Evolutionary conservation across 192 early-diverging fungal genomes (phyloP), one percentile per base, ranked within the genome.

Genomic region (Coemansia sp.): DNA sequence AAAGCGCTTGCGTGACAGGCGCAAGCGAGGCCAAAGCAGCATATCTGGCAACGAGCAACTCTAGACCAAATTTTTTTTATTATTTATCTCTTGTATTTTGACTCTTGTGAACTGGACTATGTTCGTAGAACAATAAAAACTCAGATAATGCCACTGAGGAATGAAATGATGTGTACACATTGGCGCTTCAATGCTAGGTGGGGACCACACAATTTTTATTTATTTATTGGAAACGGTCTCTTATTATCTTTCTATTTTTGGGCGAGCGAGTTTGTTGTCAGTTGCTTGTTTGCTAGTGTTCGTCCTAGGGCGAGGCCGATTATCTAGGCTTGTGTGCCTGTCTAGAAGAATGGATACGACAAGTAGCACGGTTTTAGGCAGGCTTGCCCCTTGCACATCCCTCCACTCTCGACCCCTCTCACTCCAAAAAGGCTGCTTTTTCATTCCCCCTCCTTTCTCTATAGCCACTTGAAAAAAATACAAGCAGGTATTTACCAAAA

Each of bases 1-100:
- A 67, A 74, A 69, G 27, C 80, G 70, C 59, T 51, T 78, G 52
- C 70, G 67, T 13, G 75, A 71, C 44, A 72, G 54, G 59, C 74
- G 74, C 66, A 68, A 55, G 40, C 36, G 57, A 60, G 31, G 57
- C 57, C 57, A 60, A 16, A 71, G 49, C 62, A 64, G 69, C 69
- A 40, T 62, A 55, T 22, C 59, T 63, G 34, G 68, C 43, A 34
- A n/a, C 55, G 16, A 27, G 1, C 47, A 51, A 20, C 47, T 5
- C n/a, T 60, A 60, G 57, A 60, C 52, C 31, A 5, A 24, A 54
- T 52, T 57, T 8, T 29, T 29, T 11, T 57, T 60, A 18, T 34
- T 13, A 12, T 60, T 34, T 60, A 13, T 60, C 1, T 18, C 12
- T 12, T 22, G 20, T 20, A 20, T 51, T 51, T 16, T 51, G n/a